Conservation (phyloP, 1,284 basidiomycete genomes). For the Rhodotorula sp. region DNA sequence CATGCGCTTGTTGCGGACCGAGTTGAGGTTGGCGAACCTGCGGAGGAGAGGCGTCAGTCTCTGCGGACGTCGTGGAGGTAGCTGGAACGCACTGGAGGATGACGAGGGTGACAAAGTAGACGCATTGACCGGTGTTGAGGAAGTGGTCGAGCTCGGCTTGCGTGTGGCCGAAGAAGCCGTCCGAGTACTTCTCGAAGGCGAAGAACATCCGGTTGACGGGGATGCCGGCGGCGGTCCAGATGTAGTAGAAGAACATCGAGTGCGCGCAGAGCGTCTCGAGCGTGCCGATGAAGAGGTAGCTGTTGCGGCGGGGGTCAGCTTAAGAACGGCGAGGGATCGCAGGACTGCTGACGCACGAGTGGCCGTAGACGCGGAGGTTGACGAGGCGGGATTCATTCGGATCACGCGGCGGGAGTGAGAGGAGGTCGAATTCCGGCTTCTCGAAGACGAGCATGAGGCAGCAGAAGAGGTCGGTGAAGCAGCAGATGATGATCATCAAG, state of each 20-base stretch:
- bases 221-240: background rate
- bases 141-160: constrained; percentile 2
- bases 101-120: constrained; percentile 1
- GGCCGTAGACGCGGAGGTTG: too few relatives aligned
- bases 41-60: too few relatives aligned
- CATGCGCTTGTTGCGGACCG: background rate
- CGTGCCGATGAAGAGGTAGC: background rate
- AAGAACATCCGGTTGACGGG: background rate
- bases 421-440: background rate
- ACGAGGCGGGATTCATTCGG: too few relatives aligned
- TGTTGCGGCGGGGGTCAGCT: too few relatives aligned
- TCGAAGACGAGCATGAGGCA: constrained; percentile 1
- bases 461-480: constrained; percentile 1
- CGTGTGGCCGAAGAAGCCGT: background rate
- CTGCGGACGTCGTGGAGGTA: too few relatives aligned
- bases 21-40: background rate
- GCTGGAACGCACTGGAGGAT: background rate
- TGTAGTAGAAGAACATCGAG: constrained; percentile 2
- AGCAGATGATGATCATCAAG: background rate
- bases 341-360: too few relatives aligned
- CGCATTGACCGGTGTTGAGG: constrained; percentile 3
- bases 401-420: background rate
- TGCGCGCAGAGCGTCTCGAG: constrained; percentile 3
- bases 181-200: background rate
- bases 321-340: too few relatives aligned